Base-by-base conservation (phyloP, 352 stramenopile genomes). In the Phytophthora brassicae region DNA sequence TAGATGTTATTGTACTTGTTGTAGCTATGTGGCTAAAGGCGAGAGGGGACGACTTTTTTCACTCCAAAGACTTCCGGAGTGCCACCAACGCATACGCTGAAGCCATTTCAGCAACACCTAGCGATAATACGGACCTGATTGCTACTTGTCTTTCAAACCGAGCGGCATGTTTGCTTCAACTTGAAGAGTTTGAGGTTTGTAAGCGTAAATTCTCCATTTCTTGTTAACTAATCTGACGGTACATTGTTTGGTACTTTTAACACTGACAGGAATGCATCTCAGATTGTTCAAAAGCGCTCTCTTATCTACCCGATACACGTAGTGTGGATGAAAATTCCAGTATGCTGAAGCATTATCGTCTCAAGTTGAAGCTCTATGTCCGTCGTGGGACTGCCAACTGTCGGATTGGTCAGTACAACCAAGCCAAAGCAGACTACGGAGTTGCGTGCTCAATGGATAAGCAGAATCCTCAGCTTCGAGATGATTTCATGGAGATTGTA, bases 11-110 rank as follows among this genome's bases (percentile, higher is more conserved):
- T 33, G 28, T 6, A 16, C 13, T 38, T 24, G 8, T 55, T 44
- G 29, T 39, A 94, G 85, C 83, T 7, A 84, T 88, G 59, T 94
- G 85, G 85, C 58, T 94, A n/a, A 94, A 94, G 44, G 85, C 85
- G 0, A 92, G 92, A 60, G 85, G 72, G n/a, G 85, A 92, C 63
- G 85, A 92, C 38, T 94, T 92, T 56, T 92, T 88, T 35, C 79
- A 78, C 28, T 75, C 76, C 2, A 81, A 66, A 9, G 85, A 94
- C 56, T 91, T 78, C 44, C 68, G 66, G 0, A 89, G 85, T 58
- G 85, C 85, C 7, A 68, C 72, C 7, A 92, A 90, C 45, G 85
- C 81, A 2, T 94, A 92, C 57, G 67, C 61, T 11, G 85, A 94
- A 44, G 76, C 83, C 22, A 64, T 92, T 43, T 61, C 62, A 4